Conservation (phyloP, 306 rosid genomes). For the Dryas alaskensis region DNA sequence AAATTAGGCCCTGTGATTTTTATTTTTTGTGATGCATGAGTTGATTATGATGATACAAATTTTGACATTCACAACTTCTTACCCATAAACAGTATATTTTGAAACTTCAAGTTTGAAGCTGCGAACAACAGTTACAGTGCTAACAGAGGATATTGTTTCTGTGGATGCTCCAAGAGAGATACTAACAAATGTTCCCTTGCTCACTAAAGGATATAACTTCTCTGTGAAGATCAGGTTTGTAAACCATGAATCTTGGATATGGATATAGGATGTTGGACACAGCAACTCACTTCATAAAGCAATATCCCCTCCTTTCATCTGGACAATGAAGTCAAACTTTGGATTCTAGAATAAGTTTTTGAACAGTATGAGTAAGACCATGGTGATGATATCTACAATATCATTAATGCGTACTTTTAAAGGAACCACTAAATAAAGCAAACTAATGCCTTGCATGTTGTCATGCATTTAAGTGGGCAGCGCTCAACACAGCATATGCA, state of each 20-base stretch:
- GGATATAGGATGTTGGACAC: background rate
- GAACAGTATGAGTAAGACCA: background rate
- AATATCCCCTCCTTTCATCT: too few species aligned
- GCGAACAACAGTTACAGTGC: conserved; percentile 60
- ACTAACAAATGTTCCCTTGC: conserved; percentile 81
- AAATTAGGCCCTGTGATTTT: background rate
- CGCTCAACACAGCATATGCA: background rate
- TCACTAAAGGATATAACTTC: conserved; percentile 83
- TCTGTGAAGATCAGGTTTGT: conserved; percentile 79
- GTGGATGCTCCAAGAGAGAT: conserved; percentile 79
- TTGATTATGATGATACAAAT: conserved; percentile 17
- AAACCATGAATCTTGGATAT: conserved; percentile 18
- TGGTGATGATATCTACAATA: background rate
- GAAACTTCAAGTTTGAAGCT: conserved; percentile 57
- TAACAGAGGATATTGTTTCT: conserved; percentile 48
- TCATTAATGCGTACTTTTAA: background rate
- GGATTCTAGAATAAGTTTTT: background rate
- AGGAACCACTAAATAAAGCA: background rate
- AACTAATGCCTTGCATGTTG: background rate
- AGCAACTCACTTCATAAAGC: background rate
- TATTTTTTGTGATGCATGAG: background rate
- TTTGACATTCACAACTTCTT: conserved; percentile 21
- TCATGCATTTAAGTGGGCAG: background rate
- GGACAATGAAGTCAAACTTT: background rate
- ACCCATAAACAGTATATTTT: conserved; percentile 60